Percentiles rank a stretch among this genome's conserved stretches.
Conservation (phyloP, 73 alveolate species). For the Paramecium sexaurelia region DNA sequence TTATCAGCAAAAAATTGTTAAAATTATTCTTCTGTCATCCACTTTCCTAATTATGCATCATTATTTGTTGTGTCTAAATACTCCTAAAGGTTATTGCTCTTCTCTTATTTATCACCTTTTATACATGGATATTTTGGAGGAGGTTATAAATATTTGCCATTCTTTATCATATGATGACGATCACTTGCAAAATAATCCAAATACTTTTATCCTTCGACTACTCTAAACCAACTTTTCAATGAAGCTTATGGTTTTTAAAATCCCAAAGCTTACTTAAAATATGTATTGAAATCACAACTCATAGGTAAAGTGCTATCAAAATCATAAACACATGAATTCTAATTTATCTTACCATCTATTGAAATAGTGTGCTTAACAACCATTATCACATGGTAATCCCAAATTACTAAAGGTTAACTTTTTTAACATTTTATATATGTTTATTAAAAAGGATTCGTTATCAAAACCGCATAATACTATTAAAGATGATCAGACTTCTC, state of each 20-base stretch:
- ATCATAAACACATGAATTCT: conserved; percentile 35
- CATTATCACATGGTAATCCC: conserved; percentile 56
- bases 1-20: conserved; percentile 1
- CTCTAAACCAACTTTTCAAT: conserved; percentile 16
- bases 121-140: conserved; percentile 49
- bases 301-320: background rate
- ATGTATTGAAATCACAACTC: background rate
- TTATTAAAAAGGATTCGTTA: conserved; percentile 38
- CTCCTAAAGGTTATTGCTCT: background rate
- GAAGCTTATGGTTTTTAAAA: conserved; percentile 42
- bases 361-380: background rate
- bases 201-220: background rate
- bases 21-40: conserved; percentile 49
- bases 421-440: conserved; percentile 30
- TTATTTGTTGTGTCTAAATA: background rate
- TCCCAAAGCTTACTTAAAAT: background rate
- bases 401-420: background rate
- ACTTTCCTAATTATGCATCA: background rate
- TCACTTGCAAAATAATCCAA: conserved; percentile 10
- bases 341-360: background rate
- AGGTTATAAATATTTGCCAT: background rate
- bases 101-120: background rate
- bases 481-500: background rate
- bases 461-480: background rate
- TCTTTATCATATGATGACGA: conserved; percentile 19